Conservation (phyloP, 2,329 filamentous ascomycete genomes). For the Ilyonectria destructans region DNA sequence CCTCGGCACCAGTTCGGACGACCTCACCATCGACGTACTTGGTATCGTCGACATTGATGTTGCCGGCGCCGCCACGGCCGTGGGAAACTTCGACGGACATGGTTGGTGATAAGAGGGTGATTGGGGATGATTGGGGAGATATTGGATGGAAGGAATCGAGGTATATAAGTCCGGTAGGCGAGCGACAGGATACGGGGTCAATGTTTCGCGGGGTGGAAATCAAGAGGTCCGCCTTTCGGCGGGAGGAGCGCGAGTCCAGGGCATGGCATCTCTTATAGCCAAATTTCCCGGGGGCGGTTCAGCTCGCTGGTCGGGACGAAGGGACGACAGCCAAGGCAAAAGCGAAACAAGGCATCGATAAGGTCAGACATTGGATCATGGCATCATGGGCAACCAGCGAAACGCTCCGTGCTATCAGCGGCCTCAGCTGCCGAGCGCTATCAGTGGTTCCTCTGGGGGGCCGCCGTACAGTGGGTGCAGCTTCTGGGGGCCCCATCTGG, state of each 20-base stretch:
- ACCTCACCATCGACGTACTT: slow-evolving; percentile 76
- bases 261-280: slow-evolving; percentile 48
- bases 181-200: not conserved
- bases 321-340: not conserved
- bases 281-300: slow-evolving; percentile 17
- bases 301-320: slow-evolving; percentile 13
- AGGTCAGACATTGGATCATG: slow-evolving; percentile 32
- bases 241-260: slow-evolving; percentile 36
- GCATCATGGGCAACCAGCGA: slow-evolving; percentile 19
- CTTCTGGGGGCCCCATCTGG: slow-evolving; percentile 8
- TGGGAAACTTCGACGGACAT: slow-evolving; percentile 70
- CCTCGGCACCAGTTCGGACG: slow-evolving; percentile 68
- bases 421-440: slow-evolving; percentile 37
- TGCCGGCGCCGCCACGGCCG: slow-evolving; percentile 75
- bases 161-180: slow-evolving; percentile 9
- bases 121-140: not conserved
- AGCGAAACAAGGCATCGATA: slow-evolving; percentile 31
- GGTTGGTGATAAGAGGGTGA: slow-evolving; percentile 30
- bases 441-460: not conserved
- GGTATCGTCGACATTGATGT: slow-evolving; percentile 72
- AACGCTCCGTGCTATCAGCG: slow-evolving; percentile 19
- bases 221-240: slow-evolving; percentile 34
- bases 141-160: not conserved
- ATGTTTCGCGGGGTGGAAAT: slow-evolving; percentile 22
- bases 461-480: not conserved